Percentiles rank a stretch among this genome's conserved stretches.
phyloP scores from a whole-genome alignment of 176 grass and related monocot species.

The Avena atlantica region DNA sequence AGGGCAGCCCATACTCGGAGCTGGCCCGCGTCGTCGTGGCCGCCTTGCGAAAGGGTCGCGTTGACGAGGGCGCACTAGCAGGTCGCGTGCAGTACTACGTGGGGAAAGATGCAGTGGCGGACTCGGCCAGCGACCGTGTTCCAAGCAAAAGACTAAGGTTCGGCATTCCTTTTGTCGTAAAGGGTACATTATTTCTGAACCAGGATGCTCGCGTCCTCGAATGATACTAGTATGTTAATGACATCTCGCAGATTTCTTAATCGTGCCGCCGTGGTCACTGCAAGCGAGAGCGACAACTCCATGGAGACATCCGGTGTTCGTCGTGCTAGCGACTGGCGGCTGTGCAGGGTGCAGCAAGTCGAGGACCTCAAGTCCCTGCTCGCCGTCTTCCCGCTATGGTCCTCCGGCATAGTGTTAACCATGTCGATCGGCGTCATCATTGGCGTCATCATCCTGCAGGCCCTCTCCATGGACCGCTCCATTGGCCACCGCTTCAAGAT shows the following conservation, averaged over 20 bases:
- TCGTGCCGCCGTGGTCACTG: constrained; percentile 50
- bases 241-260: constrained; percentile 52
- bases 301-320: neutral
- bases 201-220: neutral
- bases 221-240: neutral
- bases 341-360: constrained; percentile 43
- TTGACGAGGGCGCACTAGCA: neutral
- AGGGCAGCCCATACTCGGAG: constrained; percentile 58
- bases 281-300: constrained; percentile 18
- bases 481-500: constrained; percentile 51
- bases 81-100: constrained; percentile 27
- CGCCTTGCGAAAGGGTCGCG: constrained; percentile 33
- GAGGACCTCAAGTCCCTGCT: constrained; percentile 59
- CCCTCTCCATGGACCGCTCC: constrained; percentile 64
- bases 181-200: too few relatives aligned
- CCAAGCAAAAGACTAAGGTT: constrained; percentile 57
- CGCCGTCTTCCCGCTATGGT: constrained; percentile 52
- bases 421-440: constrained; percentile 47
- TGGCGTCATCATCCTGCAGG: constrained; percentile 54
- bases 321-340: constrained; percentile 37
- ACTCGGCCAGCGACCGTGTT: neutral
- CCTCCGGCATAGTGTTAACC: constrained; percentile 40
- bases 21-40: constrained; percentile 29
- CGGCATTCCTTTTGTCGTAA: neutral
- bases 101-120: constrained; percentile 8